phyloP scores from a whole-genome alignment of 164 flowering plant species.

The Magnolia officinalis region DNA sequence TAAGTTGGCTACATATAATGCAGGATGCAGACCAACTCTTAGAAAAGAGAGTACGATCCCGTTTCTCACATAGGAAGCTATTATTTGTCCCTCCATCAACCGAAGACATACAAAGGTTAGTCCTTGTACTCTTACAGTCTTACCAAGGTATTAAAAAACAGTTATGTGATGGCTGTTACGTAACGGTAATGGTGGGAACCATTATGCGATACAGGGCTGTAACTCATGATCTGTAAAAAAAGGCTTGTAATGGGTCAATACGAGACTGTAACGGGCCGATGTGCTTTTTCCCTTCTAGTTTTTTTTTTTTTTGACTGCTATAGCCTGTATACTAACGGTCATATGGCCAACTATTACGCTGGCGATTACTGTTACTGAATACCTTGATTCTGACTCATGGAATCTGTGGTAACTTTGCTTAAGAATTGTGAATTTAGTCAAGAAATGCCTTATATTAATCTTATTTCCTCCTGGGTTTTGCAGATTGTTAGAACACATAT shows the following conservation, averaged over 20 bases:
- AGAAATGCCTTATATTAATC: not conserved
- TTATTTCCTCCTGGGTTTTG: slow-evolving; percentile 9
- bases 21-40: slow-evolving; percentile 99
- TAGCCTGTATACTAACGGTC: no score
- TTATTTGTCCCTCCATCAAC: slow-evolving; percentile 80
- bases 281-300: no score
- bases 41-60: slow-evolving; percentile 97
- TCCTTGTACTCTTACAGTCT: not conserved
- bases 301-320: no score
- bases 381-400: not conserved
- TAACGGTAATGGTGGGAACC: no score
- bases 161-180: no score
- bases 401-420: not conserved
- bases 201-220: no score
- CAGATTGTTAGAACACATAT: slow-evolving; percentile 68
- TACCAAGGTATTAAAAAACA: not conserved
- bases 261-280: no score
- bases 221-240: no score
- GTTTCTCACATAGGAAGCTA: slow-evolving; percentile 94
- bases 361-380: no score
- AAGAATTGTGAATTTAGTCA: not conserved
- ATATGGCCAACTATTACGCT: no score
- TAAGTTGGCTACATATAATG: slow-evolving; percentile 3
- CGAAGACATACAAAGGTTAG: slow-evolving; percentile 60
- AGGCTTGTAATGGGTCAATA: no score